These are phyloP conservation scores for Phellopilus nigrolimitatus DNA, from an alignment of 1,284 basidiomycete genomes.

Conservation along the genomic window DNA sequence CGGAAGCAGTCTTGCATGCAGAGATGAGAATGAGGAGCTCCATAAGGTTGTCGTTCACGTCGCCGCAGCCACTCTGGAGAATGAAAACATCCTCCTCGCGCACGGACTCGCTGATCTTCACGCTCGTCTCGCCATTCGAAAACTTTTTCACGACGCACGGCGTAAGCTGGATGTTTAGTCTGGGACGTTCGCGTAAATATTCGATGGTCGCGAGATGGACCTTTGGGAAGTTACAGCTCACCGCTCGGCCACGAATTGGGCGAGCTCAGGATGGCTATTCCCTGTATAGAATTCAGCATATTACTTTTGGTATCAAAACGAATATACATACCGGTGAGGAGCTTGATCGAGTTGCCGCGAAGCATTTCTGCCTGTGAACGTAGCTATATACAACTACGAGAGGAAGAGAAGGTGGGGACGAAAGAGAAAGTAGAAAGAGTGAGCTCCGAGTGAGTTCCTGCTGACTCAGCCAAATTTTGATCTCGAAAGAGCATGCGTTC, in stretches of 20 bases:
- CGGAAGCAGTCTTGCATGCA: constrained; percentile 97
- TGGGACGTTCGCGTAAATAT: constrained; percentile 40
- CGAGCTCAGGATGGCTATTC: constrained; percentile 97
- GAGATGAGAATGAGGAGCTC: constrained; percentile 87
- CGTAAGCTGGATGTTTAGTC: constrained; percentile 88
- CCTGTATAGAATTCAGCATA: constrained; percentile 66
- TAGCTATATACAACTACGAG: constrained; percentile 16
- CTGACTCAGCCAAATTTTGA: constrained; percentile 2
- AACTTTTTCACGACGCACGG: constrained; percentile 93
- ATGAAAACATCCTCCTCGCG: constrained; percentile 98
- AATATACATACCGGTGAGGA: constrained; percentile 74
- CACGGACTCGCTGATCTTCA: constrained; percentile 91
- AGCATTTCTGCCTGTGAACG: constrained; percentile 46
- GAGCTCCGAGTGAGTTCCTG: neutral
- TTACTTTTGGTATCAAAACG: neutral
- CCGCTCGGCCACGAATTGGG: constrained; percentile 91
- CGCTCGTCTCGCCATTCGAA: constrained; percentile 91
- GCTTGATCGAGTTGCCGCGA: constrained; percentile 90
- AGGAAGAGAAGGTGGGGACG: neutral
- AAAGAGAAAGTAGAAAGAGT: neutral
- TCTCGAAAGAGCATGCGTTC: constrained; percentile 3
- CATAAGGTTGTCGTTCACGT: constrained; percentile 85
- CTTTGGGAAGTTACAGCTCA: constrained; percentile 57
- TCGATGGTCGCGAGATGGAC: constrained; percentile 38
- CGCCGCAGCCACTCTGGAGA: constrained; percentile 78